Conservation (phyloP, 225 moss, liverwort and hornwort species). For the Neckera pumila region DNA sequence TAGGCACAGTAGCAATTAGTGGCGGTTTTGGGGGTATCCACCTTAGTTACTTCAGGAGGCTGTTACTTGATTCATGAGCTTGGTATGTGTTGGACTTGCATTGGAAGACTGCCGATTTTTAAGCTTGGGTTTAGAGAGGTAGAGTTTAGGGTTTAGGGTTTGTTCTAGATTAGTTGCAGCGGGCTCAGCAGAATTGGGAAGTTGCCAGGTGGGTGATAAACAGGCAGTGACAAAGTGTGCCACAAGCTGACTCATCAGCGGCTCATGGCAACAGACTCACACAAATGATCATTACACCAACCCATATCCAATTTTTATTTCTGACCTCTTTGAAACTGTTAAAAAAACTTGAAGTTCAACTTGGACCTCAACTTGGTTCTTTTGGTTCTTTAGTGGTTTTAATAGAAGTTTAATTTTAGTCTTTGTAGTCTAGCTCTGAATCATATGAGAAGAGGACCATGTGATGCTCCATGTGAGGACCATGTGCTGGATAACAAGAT, state of each 20-base stretch:
- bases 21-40: too few species aligned
- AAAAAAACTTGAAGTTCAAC: background rate
- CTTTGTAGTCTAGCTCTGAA: background rate
- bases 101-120: background rate
- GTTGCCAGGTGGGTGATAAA: too few species aligned
- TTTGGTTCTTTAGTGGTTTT: background rate
- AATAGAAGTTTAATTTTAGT: background rate
- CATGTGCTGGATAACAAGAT: background rate
- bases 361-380: background rate
- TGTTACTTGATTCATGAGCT: background rate
- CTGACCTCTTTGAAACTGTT: background rate
- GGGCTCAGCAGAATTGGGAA: background rate
- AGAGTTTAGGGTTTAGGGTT: background rate
- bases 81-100: background rate
- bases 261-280: background rate
- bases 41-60: too few species aligned
- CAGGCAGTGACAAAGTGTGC: background rate
- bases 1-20: too few species aligned
- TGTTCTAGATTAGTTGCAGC: background rate
- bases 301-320: background rate
- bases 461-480: background rate
- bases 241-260: background rate
- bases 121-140: background rate
- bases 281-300: background rate
- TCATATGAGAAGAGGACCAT: background rate